Conservation (phyloP, 768 basidiomycete species). For the Lentinula aciculospora region DNA sequence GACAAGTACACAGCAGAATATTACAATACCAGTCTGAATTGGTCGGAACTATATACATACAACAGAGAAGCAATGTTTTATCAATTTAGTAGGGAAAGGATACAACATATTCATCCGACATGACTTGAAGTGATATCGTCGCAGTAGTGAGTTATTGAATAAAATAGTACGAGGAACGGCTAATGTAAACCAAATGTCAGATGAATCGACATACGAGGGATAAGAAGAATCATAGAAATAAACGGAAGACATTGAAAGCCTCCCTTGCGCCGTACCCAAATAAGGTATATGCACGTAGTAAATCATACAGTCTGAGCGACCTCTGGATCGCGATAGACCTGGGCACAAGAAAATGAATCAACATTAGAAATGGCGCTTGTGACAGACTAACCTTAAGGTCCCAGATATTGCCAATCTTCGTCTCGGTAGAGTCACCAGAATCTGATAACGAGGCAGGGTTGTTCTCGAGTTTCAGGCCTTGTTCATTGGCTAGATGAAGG, state of each 20-base stretch:
- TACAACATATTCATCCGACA: neutral
- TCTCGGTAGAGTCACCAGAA: slow-evolving; percentile 33
- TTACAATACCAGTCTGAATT: too few species aligned
- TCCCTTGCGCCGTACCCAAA: neutral
- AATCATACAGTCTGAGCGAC: slow-evolving; percentile 19
- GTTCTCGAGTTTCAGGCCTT: slow-evolving; percentile 72
- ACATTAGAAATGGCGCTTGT: neutral
- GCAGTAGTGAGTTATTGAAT: neutral
- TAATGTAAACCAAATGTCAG: neutral
- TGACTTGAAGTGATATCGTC: neutral
- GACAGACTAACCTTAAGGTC: slow-evolving; percentile 52
- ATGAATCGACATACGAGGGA: neutral
- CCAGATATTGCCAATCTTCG: slow-evolving; percentile 70
- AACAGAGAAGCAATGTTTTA: neutral
- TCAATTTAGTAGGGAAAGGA: neutral
- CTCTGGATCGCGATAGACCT: slow-evolving; percentile 43
- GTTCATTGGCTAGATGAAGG: slow-evolving; percentile 94
- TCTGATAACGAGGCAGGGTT: slow-evolving; percentile 28
- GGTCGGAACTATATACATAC: neutral
- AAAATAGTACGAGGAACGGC: neutral
- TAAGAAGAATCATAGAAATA: neutral
- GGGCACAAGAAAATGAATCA: neutral
- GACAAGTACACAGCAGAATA: too few species aligned
- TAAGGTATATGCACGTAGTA: too few species aligned
- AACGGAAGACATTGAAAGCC: neutral